Evolutionary conservation across 2,329 filamentous ascomycete genomes (phyloP), one percentile per base, ranked within the genome.

Genomic region (Aspergillus fumigatus): DNA sequence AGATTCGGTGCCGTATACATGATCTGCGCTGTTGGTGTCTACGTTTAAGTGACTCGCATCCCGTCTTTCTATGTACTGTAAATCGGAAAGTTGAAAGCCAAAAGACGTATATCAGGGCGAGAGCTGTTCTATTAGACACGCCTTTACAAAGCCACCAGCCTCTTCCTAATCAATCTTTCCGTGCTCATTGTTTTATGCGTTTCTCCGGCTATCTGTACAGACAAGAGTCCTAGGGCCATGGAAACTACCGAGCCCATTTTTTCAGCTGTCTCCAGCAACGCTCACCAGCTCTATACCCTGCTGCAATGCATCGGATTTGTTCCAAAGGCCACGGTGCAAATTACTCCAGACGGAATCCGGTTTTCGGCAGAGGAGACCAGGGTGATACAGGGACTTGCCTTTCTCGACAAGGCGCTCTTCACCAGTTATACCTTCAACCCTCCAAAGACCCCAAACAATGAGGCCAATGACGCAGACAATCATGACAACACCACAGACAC

Each of bases 21-120:
- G 88, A 97, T 99, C 78, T 99, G 94, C 78, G 94, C 92, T 59
- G 94, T 94, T 73, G 94, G 94, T 74, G 94, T 99, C 72, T 97
- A 99, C 86, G 91, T 99, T 75, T 99, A 85, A 77, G 51, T 60
- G 60, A 66, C 63, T 60, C 61, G 58, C 58, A 58, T 61, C 61
- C 58, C 62, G 40, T 59, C 61, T 61, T 58, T 65, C 63, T 62
- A 69, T 76, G 73, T 73, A 73, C 68, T 62, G 68, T 71, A 73
- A 63, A 59, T 59, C 60, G 60, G 66, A 67, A 62, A 67, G 61
- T 67, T 64, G 58, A 65, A 58, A 62, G 59, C 57, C 52, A 61
- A 60, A 58, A 53, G 64, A 47, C 43, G 23, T 19, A 9, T 47
- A 47, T 26, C 23, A 26, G 11, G 23, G 41, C 58, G 59, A 47